Evolutionary conservation across 495 filamentous ascomycete species (phyloP).

Genomic region (Lineolata rhizophorae): DNA sequence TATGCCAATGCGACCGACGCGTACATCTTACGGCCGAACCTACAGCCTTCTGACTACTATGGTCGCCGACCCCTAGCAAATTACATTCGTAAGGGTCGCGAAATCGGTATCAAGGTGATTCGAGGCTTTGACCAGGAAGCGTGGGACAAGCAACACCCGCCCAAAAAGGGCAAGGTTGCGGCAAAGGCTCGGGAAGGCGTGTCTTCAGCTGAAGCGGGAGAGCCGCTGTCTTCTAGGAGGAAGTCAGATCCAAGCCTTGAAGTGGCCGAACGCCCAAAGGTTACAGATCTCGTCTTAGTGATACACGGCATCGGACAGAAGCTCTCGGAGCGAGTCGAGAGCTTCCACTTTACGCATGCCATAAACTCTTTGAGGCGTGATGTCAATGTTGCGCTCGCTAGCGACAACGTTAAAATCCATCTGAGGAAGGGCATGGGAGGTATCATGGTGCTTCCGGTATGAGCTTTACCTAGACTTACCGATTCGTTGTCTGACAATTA

Average conservation of each 20-base stretch:
- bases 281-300: constrained; percentile 73
- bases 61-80: constrained; percentile 55
- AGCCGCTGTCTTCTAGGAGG: constrained; percentile 12
- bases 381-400: constrained; percentile 66
- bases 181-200: constrained; percentile 27
- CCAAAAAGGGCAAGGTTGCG: constrained; percentile 26
- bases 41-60: constrained; percentile 62
- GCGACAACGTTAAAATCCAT: constrained; percentile 44
- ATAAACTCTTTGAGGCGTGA: constrained; percentile 78
- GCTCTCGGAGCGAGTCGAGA: constrained; percentile 84
- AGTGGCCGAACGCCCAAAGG: constrained; percentile 39
- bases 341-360: constrained; percentile 88
- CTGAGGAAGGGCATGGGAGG: constrained; percentile 48
- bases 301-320: constrained; percentile 96
- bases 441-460: constrained; percentile 50
- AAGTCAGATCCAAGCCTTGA: constrained; percentile 20
- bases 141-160: constrained; percentile 58
- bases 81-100: constrained; percentile 56
- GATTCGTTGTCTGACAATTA: constrained; percentile 2
- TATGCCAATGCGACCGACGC: constrained; percentile 56
- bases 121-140: constrained; percentile 59
- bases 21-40: constrained; percentile 56
- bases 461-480: constrained; percentile 5
- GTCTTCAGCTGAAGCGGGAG: constrained; percentile 14
- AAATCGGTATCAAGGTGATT: constrained; percentile 67